A percentile compares a stretch with the other conserved stretches of the same genome.
Evolutionary conservation across 2,329 filamentous ascomycete genomes (phyloP).

Genomic region (Colletotrichum sp.): DNA sequence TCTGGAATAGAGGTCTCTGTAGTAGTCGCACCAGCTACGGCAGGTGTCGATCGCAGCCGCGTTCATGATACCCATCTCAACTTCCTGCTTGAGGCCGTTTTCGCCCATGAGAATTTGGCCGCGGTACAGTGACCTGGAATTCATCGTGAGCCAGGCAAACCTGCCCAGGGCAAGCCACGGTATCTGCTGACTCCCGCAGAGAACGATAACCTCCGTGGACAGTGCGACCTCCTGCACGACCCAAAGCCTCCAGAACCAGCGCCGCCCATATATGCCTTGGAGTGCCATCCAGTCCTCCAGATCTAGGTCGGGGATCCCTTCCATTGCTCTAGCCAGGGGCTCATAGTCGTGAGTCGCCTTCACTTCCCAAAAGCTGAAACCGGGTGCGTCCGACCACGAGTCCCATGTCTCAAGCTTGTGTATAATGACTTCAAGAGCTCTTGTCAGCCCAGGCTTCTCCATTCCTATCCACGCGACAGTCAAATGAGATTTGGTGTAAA

Average conservation of each 20-base stretch:
- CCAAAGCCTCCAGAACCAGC: not conserved
- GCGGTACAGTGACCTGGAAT: not conserved
- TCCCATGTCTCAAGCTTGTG: not conserved
- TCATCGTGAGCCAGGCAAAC: not conserved
- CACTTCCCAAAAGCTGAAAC: not conserved
- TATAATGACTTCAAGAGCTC: not conserved
- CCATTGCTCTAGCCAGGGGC: not conserved
- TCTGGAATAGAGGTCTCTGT: not conserved
- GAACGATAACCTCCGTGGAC: not conserved
- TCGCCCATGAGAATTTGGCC: not conserved
- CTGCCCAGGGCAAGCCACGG: not conserved
- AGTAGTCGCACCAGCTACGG: not conserved
- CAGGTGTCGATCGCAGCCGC: not conserved
- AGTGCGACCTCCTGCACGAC: not conserved
- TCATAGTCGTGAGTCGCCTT: not conserved
- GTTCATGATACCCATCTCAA: not conserved
- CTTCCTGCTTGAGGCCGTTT: not conserved
- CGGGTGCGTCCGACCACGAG: not conserved
- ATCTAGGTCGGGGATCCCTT: not conserved
- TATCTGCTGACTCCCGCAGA: not conserved
- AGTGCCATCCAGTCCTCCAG: not conserved
- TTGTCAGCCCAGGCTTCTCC: not conserved
- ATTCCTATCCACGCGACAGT: constrained; percentile 6
- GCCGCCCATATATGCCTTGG: not conserved
- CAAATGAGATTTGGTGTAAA: not conserved